Evolutionary conservation across 345 rosid species (phyloP).

Genomic region (Eutrema heterophyllum): DNA sequence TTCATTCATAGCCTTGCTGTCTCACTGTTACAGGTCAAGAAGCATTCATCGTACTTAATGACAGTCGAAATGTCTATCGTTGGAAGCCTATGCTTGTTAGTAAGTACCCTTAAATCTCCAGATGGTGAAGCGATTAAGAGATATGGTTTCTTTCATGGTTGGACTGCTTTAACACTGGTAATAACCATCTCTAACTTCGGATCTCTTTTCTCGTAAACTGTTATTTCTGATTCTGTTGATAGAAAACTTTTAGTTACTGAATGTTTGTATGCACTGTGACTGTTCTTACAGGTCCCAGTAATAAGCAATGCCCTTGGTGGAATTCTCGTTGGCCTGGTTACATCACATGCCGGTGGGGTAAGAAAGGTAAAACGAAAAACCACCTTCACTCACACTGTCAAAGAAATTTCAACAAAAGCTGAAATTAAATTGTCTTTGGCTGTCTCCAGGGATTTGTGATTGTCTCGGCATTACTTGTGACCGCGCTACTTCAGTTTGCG

Average conservation of each 20-base stretch:
- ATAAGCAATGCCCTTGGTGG: constrained; percentile 84
- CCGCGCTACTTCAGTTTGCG: constrained; percentile 81
- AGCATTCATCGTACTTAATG: constrained; percentile 93
- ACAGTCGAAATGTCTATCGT: constrained; percentile 94
- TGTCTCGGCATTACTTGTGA: constrained; percentile 90
- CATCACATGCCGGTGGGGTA: constrained; percentile 95
- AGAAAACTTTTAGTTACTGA: not conserved
- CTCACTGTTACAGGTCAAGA: constrained; percentile 63
- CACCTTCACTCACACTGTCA: not conserved
- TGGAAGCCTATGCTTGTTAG: constrained; percentile 88
- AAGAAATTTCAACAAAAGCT: not conserved
- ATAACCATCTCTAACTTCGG: not conserved
- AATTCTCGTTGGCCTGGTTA: constrained; percentile 91
- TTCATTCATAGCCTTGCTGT: not conserved
- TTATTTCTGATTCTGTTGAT: not conserved
- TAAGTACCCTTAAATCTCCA: constrained; percentile 81
- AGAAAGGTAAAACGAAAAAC: constrained; percentile 55
- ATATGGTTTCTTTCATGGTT: constrained; percentile 84
- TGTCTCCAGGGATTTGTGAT: constrained; percentile 86
- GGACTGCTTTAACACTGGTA: constrained; percentile 79
- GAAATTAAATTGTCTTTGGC: not conserved
- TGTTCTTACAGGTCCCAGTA: constrained; percentile 64
- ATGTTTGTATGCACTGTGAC: not conserved
- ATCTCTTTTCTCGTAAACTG: not conserved
- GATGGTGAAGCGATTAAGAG: constrained; percentile 88